A percentile compares a stretch with the other conserved stretches of the same genome.
phyloP scores from a whole-genome alignment of 306 rosid species.

The Quercus ilex region DNA sequence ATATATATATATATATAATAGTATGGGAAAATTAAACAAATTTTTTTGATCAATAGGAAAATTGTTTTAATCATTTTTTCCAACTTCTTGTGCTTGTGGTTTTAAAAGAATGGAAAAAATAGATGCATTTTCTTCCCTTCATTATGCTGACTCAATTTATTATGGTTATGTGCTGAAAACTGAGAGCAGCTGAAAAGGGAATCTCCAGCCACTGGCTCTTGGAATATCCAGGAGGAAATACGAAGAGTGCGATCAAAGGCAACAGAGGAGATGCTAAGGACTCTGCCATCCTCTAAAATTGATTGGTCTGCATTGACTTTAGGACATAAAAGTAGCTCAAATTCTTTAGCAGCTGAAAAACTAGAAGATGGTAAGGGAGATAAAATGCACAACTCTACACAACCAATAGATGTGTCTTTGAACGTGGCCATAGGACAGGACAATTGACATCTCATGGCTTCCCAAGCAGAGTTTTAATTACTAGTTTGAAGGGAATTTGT shows the following conservation, averaged over 20 bases:
- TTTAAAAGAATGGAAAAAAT: background rate
- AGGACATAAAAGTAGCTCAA: conserved; percentile 42
- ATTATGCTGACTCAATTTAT: background rate
- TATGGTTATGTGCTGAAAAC: conserved; percentile 8
- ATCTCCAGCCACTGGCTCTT: conserved; percentile 63
- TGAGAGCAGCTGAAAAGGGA: conserved; percentile 70
- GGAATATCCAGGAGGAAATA: conserved; percentile 98
- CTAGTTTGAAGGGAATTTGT: conserved; percentile 10
- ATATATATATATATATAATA: background rate
- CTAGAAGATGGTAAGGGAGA: conserved; percentile 33
- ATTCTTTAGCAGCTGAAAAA: conserved; percentile 37
- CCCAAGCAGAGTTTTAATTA: conserved; percentile 39
- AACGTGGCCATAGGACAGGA: conserved; percentile 35
- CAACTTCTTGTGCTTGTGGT: background rate
- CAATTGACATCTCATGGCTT: conserved; percentile 18
- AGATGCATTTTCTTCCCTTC: background rate
- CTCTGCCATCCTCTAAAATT: conserved; percentile 65
- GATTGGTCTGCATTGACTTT: conserved; percentile 55
- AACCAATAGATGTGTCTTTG: conserved; percentile 32
- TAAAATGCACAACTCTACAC: conserved; percentile 27
- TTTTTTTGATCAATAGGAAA: background rate
- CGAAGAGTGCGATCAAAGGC: conserved; percentile 90
- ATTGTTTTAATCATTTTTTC: background rate
- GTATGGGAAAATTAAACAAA: background rate
- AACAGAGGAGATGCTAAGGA: conserved; percentile 85